Evolutionary conservation across 2,329 filamentous ascomycete species (phyloP).

Genomic region (Incumbomyces lentus): DNA sequence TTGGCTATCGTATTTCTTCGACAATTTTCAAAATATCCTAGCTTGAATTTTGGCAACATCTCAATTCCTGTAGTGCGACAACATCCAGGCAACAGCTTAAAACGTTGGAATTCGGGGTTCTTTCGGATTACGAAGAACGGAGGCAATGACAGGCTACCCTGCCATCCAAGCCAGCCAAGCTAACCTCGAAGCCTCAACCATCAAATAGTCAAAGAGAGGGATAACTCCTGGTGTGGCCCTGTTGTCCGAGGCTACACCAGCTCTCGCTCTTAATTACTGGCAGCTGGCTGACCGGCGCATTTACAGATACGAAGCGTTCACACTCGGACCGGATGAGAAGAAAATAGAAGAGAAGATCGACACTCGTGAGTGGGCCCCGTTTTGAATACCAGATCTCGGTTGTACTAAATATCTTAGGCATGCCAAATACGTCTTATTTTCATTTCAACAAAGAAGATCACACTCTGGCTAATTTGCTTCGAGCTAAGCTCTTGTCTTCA

Average conservation of each 20-base stretch:
- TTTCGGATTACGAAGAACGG: no score
- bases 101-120: no score
- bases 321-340: conserved; percentile 79
- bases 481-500: conserved; percentile 74
- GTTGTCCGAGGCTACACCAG: no score
- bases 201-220: no score
- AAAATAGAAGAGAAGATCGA: conserved; percentile 84
- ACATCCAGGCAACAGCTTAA: background rate
- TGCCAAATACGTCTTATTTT: conserved; percentile 92
- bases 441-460: conserved; percentile 95
- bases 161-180: no score
- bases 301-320: conserved; percentile 79
- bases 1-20: no score
- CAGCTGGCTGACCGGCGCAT: background rate
- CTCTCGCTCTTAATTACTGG: conserved; percentile 2
- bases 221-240: no score
- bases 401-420: conserved; percentile 44
- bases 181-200: no score
- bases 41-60: background rate
- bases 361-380: conserved; percentile 55
- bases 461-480: conserved; percentile 82
- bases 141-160: no score
- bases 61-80: background rate
- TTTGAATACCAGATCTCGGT: no score
- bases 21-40: background rate